phyloP scores from a whole-genome alignment of 768 basidiomycete genomes.

The Xerocomellus chrysenteron region DNA sequence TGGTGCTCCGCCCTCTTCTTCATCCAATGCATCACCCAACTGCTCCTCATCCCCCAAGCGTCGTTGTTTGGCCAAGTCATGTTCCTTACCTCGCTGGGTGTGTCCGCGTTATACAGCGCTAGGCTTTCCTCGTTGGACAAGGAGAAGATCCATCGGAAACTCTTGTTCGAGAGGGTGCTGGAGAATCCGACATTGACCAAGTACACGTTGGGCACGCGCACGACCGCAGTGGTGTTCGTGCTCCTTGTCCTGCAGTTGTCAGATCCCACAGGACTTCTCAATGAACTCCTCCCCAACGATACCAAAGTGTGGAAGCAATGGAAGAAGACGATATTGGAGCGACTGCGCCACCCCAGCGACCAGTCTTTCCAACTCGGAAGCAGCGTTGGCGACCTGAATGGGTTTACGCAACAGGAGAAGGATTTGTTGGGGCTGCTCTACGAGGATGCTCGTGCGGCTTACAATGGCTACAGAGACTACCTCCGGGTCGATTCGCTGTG shows the following conservation, averaged over 20 bases:
- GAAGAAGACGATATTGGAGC: slow-evolving; percentile 15
- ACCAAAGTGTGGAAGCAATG: slow-evolving; percentile 21
- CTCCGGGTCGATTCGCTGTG: not conserved
- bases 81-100: slow-evolving; percentile 28
- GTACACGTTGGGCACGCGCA: slow-evolving; percentile 17
- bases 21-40: slow-evolving; percentile 27
- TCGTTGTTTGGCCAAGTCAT: slow-evolving; percentile 30
- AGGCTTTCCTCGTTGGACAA: slow-evolving; percentile 33
- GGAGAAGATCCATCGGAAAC: slow-evolving; percentile 12
- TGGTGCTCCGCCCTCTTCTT: slow-evolving; percentile 22
- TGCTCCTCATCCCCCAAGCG: slow-evolving; percentile 30
- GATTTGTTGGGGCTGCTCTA: slow-evolving; percentile 10
- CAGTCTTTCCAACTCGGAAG: not conserved
- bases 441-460: slow-evolving; percentile 12
- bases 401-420: slow-evolving; percentile 9
- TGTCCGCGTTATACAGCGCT: slow-evolving; percentile 27
- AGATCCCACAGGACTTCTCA: slow-evolving; percentile 8
- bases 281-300: slow-evolving; percentile 20
- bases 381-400: not conserved
- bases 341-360: not conserved
- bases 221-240: slow-evolving; percentile 16
- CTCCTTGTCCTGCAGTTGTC: slow-evolving; percentile 10
- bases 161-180: slow-evolving; percentile 13
- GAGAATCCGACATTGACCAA: slow-evolving; percentile 12
- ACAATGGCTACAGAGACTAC: slow-evolving; percentile 13